Percentiles rank a stretch among this genome's conserved stretches.
Conservation (phyloP, 768 basidiomycete species). For the Serendipita vermifera region DNA sequence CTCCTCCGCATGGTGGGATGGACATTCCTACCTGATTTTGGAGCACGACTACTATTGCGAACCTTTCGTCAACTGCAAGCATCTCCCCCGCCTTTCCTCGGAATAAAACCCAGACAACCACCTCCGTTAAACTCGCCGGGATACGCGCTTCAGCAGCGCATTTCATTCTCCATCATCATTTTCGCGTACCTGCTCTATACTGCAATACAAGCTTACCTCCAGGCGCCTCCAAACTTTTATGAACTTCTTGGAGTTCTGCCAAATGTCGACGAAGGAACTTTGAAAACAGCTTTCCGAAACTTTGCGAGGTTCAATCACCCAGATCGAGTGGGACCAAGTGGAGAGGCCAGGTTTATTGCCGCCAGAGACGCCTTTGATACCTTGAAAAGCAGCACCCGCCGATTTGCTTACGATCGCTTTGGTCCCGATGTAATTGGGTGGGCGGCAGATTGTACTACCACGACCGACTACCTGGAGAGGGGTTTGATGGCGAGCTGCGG, state of each 20-base stretch:
- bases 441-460: constrained; percentile 47
- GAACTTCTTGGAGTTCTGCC: constrained; percentile 53
- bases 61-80: constrained; percentile 30
- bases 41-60: constrained; percentile 38
- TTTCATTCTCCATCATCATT: constrained; percentile 49
- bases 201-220: constrained; percentile 32
- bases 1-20: constrained; percentile 44
- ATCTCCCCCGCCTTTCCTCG: constrained; percentile 20
- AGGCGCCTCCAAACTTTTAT: constrained; percentile 55
- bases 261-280: constrained; percentile 46
- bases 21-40: constrained; percentile 52
- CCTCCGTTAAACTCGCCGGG: constrained; percentile 27
- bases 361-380: constrained; percentile 67
- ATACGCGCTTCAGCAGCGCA: constrained; percentile 48
- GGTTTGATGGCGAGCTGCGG: constrained; percentile 50
- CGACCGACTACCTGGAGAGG: constrained; percentile 51
- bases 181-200: constrained; percentile 55
- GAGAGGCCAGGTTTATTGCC: constrained; percentile 53
- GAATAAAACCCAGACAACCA: constrained; percentile 25
- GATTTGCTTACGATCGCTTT: constrained; percentile 84
- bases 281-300: constrained; percentile 60
- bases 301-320: constrained; percentile 70
- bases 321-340: constrained; percentile 47
- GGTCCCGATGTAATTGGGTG: constrained; percentile 60
- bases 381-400: constrained; percentile 56